Evolutionary conservation across 306 rosid species (phyloP).

Genomic region (Trifolium repens): DNA sequence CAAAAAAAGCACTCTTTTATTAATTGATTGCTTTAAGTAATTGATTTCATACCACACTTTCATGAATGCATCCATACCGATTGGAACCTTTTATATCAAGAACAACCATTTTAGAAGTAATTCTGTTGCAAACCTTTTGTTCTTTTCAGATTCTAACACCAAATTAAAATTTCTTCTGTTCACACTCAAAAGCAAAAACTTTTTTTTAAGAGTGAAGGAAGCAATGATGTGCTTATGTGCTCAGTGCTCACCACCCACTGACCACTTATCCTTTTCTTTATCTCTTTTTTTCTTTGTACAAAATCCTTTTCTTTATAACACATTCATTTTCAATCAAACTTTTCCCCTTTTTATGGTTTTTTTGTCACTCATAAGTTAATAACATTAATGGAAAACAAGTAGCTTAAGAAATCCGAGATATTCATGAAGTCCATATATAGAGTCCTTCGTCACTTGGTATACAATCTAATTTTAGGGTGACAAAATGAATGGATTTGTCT

Average conservation of each 20-base stretch:
- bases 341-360: background rate
- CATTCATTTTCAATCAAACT: constrained; percentile 11
- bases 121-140: constrained; percentile 25
- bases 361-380: background rate
- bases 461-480: too few species aligned
- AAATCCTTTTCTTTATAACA: constrained; percentile 7
- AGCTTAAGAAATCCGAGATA: background rate
- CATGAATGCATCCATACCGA: constrained; percentile 14
- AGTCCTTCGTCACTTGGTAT: too few species aligned
- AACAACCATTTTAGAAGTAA: background rate
- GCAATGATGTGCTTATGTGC: constrained; percentile 11
- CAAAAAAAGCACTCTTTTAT: background rate
- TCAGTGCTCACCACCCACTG: constrained; percentile 27
- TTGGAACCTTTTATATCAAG: background rate
- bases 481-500: too few species aligned
- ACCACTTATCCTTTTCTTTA: constrained; percentile 14
- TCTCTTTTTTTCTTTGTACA: background rate
- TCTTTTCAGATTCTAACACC: constrained; percentile 30
- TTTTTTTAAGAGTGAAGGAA: background rate
- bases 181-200: constrained; percentile 34
- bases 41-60: constrained; percentile 13
- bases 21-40: constrained; percentile 15
- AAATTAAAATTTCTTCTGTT: constrained; percentile 34
- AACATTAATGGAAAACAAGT: constrained; percentile 12
- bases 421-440: background rate